Conservation (phyloP, 2,329 filamentous ascomycete genomes). For the Botryotinia globosa region DNA sequence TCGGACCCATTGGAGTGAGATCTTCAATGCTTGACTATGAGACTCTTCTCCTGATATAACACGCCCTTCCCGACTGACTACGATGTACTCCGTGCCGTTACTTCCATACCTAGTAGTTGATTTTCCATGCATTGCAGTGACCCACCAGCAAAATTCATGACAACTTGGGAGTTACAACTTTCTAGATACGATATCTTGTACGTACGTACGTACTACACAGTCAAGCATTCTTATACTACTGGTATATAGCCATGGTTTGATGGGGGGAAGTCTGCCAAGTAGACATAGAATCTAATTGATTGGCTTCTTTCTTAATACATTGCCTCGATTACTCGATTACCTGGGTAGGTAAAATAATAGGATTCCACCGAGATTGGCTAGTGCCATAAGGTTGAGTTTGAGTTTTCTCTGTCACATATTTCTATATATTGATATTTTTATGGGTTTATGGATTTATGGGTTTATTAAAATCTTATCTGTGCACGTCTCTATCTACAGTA, state of each 20-base stretch:
- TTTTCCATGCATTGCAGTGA: conserved; percentile 1
- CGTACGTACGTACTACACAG: not conserved
- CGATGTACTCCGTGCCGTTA: conserved; percentile 1
- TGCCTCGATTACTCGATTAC: not conserved
- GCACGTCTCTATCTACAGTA: not conserved
- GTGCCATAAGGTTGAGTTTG: conserved; percentile 2
- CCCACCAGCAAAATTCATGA: not conserved
- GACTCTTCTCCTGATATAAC: not conserved
- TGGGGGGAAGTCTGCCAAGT: not conserved
- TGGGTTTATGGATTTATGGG: not conserved
- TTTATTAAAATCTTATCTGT: not conserved
- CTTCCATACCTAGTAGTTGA: conserved; percentile 1
- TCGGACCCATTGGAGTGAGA: not conserved
- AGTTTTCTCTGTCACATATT: not conserved
- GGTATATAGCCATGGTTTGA: not conserved
- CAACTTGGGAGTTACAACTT: too few species aligned
- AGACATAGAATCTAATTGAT: not conserved
- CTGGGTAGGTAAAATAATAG: not conserved
- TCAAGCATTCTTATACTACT: not conserved
- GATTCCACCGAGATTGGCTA: not conserved
- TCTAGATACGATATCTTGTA: not conserved
- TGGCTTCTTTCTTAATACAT: not conserved
- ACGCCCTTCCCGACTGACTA: not conserved
- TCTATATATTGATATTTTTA: too few species aligned
- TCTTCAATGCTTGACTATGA: not conserved